Percentiles rank a stretch among this genome's conserved stretches.
Conservation (phyloP, 2,329 filamentous ascomycete genomes). For the Claviceps sp. region DNA sequence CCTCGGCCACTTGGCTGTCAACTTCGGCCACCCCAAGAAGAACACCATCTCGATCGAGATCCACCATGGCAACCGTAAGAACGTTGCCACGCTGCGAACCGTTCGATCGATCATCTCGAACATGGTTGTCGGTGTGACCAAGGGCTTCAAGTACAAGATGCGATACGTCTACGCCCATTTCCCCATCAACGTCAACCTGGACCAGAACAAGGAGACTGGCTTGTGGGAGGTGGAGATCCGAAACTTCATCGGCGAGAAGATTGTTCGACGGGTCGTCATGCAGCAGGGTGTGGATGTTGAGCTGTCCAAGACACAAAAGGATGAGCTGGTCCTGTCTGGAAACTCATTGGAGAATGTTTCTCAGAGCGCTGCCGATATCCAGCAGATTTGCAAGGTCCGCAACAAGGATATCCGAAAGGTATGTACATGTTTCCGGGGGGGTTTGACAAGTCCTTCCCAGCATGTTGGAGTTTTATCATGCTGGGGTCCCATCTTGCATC, state of each 20-base stretch:
- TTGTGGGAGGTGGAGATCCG: slow-evolving; percentile 91
- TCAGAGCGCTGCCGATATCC: slow-evolving; percentile 96
- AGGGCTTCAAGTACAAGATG: slow-evolving; percentile 99
- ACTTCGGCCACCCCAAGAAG: slow-evolving; percentile 80
- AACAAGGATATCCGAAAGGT: slow-evolving; percentile 99
- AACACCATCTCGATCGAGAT: slow-evolving; percentile 90
- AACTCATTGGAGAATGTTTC: slow-evolving; percentile 97
- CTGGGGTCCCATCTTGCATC: no score
- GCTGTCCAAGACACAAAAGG: slow-evolving; percentile 87
- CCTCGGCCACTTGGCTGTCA: slow-evolving; percentile 90
- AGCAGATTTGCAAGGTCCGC: slow-evolving; percentile 97
- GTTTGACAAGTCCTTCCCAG: no score
- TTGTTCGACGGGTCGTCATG: slow-evolving; percentile 85
- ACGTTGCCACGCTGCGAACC: slow-evolving; percentile 92
- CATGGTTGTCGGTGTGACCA: slow-evolving; percentile 95
- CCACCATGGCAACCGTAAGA: slow-evolving; percentile 97
- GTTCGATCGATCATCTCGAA: slow-evolving; percentile 98
- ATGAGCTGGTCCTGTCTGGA: slow-evolving; percentile 84
- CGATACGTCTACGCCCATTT: slow-evolving; percentile 99
- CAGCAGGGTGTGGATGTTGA: slow-evolving; percentile 81
- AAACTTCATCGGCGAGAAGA: slow-evolving; percentile 99
- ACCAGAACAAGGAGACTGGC: slow-evolving; percentile 88
- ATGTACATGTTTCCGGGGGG: slow-evolving; percentile 12
- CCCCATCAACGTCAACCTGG: slow-evolving; percentile 99
- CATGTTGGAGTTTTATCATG: no score